phyloP scores from a whole-genome alignment of 768 basidiomycete genomes.

The Pleurotus pulmonarius region DNA sequence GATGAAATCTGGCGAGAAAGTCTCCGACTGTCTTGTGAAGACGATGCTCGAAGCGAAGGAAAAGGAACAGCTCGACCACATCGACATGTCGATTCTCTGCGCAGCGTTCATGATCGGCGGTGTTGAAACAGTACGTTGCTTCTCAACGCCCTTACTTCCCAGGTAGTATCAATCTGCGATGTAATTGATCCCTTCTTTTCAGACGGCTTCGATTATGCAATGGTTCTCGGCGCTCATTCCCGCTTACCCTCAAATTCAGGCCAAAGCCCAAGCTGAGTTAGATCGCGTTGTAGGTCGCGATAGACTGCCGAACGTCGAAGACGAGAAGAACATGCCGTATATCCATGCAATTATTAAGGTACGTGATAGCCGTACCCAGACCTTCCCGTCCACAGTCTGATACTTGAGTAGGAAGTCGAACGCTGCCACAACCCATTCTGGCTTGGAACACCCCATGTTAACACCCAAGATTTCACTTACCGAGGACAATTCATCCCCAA shows the following conservation, averaged over 20 bases:
- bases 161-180: neutral
- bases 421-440: conserved; percentile 34
- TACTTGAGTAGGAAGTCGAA: conserved; percentile 27
- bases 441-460: conserved; percentile 35
- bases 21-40: conserved; percentile 43
- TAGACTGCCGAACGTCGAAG: conserved; percentile 25
- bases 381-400: neutral
- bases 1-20: conserved; percentile 29
- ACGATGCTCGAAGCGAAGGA: conserved; percentile 27
- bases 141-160: neutral
- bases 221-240: conserved; percentile 34
- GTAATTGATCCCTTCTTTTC: neutral
- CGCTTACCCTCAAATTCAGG: conserved; percentile 23
- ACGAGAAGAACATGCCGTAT: conserved; percentile 30
- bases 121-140: conserved; percentile 32
- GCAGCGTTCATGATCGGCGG: conserved; percentile 42
- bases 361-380: conserved; percentile 1
- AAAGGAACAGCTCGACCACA: conserved; percentile 30
- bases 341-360: conserved; percentile 29
- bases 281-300: conserved; percentile 25
- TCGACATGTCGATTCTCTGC: conserved; percentile 37
- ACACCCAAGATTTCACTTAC: conserved; percentile 36
- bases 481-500: conserved; percentile 36
- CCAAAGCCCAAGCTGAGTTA: conserved; percentile 27
- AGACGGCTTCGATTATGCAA: conserved; percentile 34